A percentile compares a stretch with the other conserved stretches of the same genome.
Conservation (phyloP, 129 eudicot genomes). For the Calendula officinalis region DNA sequence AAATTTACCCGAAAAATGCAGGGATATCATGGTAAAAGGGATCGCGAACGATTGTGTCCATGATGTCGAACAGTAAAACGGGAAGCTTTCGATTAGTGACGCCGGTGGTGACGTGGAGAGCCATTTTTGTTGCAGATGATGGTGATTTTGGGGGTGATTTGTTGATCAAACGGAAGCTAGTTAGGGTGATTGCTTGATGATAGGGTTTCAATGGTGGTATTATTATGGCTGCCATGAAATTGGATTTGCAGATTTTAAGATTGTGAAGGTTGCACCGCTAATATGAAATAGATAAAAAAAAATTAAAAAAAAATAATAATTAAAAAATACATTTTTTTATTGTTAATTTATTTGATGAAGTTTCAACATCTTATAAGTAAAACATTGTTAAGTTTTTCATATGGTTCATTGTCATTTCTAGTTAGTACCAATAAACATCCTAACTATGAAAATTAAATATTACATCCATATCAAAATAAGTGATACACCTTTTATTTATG, state of each 20-base stretch:
- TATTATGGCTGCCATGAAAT: conserved; percentile 25
- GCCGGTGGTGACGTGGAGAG: conserved; percentile 4
- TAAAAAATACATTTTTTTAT: neutral
- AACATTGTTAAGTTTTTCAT: no score
- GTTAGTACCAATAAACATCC: no score
- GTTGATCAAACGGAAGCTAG: conserved; percentile 14
- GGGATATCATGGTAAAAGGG: conserved; percentile 83
- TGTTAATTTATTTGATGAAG: neutral
- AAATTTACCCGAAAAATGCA: conserved; percentile 68
- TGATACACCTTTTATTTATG: no score
- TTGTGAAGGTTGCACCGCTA: neutral
- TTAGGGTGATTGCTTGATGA: conserved; percentile 20
- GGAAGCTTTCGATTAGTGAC: conserved; percentile 54
- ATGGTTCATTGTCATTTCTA: no score
- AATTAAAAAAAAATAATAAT: neutral
- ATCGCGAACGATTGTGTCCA: conserved; percentile 93
- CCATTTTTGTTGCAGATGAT: conserved; percentile 20
- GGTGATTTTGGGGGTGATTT: conserved; percentile 28
- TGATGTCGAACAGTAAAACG: conserved; percentile 68
- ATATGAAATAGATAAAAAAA: neutral
- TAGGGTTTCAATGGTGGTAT: conserved; percentile 33
- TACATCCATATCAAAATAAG: no score
- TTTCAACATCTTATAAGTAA: no score
- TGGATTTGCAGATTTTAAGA: neutral
- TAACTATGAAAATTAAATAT: no score